Evolutionary conservation across 192 early-diverging fungal species (phyloP).

Genomic region (Radiomyces spectabilis): DNA sequence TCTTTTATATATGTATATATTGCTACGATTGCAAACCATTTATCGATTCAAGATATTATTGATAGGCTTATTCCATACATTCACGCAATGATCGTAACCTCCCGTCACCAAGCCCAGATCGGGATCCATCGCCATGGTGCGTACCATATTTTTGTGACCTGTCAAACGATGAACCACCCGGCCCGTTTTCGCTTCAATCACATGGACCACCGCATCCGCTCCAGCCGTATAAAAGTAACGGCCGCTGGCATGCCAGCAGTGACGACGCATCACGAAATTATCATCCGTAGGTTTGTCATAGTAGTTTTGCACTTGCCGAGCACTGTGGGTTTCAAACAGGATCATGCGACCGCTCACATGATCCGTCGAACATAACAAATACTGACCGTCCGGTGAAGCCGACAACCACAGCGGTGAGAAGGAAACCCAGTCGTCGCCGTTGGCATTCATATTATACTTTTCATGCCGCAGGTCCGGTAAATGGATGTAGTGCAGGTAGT

Average conservation of each 20-base stretch:
- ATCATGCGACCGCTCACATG: slow-evolving; percentile 58
- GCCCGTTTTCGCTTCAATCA: slow-evolving; percentile 39
- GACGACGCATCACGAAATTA: slow-evolving; percentile 53
- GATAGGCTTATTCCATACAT: slow-evolving; percentile 33
- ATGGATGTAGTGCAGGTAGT: slow-evolving; percentile 64
- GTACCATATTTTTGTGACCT: slow-evolving; percentile 51
- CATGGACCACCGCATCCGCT: no score
- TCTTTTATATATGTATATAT: no score
- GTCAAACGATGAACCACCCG: slow-evolving; percentile 36
- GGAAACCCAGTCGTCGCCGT: slow-evolving; percentile 76
- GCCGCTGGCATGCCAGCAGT: slow-evolving; percentile 52
- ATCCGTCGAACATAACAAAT: slow-evolving; percentile 63
- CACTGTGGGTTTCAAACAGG: slow-evolving; percentile 39
- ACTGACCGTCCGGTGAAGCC: slow-evolving; percentile 42
- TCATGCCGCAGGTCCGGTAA: slow-evolving; percentile 23
- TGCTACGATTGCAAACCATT: no score
- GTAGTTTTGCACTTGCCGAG: slow-evolving; percentile 49
- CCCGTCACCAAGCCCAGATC: slow-evolving; percentile 39
- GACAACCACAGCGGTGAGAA: slow-evolving; percentile 70
- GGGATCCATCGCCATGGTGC: slow-evolving; percentile 43
- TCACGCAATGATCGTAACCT: slow-evolving; percentile 54
- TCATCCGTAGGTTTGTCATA: slow-evolving; percentile 56
- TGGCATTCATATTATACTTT: slow-evolving; percentile 67
- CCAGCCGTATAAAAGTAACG: slow-evolving; percentile 58
- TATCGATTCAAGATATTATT: no score